Base-by-base conservation (phyloP, 805 yeast genomes). In the Candida ponderosae region DNA sequence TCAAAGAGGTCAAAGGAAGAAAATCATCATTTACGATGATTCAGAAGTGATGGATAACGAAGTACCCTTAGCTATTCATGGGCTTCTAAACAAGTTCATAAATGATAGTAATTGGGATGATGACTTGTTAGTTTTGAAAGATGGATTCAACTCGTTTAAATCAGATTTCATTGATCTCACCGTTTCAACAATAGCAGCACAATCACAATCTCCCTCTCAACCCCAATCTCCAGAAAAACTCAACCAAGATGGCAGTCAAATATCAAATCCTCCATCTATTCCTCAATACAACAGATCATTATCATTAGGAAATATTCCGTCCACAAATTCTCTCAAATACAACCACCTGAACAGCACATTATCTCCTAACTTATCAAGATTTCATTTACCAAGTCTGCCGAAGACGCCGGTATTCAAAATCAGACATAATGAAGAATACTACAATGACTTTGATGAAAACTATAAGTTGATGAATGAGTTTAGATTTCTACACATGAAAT, bases 401-500 rank as follows among this genome's bases (percentile, higher is more conserved):
- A 53, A 38, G 43, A 51, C 48, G 44, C 77, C 70, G 45, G 60
- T 73, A 26, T 70, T 70, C 53, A 66, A 66, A 44, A 60, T 68
- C 6, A 53, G 70, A 31, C 72, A 68, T 63, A 74, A 76, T 42
- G 85, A 79, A 49, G 83, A 79, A 47, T 40, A 60, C 17, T 17
- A 40, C 33, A 57, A 32, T 31, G 46, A 47, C 21, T 36, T 39
- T 31, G 45, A 50, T 15, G 44, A 27, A 9, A 2, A 50, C 31
- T 43, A 35, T 28, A 40, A 40, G 27, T 32, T 46, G 4, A 31
- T 52, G n/a, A 37, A 39, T 28, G 57, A 51, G 18, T 52, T 52
- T 32, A 46, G 42, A 26, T 40, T 33, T 34, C 35, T 50, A 29
- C 38, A 26, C 14, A 3, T 31, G 4, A 33, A 36, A 3, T n/a